These are phyloP conservation scores for Glycine soja DNA, from an alignment of 306 rosid genomes.

Conservation along the genomic window DNA sequence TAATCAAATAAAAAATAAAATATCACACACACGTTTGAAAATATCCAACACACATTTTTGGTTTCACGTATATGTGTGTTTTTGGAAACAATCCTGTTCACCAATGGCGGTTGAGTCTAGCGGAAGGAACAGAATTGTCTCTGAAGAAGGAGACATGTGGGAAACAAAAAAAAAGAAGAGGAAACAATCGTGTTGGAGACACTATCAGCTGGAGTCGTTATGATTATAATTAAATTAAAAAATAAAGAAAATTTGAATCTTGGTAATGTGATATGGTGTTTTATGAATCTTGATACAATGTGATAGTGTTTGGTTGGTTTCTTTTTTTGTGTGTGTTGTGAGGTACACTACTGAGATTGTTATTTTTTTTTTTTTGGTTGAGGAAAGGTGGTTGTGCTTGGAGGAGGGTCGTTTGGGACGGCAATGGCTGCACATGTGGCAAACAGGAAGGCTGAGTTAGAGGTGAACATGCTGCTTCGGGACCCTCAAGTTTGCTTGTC, in stretches of 20 bases:
- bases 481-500: slow-evolving; percentile 85
- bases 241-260: too few relatives aligned
- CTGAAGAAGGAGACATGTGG: too few relatives aligned
- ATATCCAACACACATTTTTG: background rate
- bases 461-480: slow-evolving; percentile 84
- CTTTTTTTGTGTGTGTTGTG: background rate
- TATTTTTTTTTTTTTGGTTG: slow-evolving; percentile 18
- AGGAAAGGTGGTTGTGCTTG: slow-evolving; percentile 85
- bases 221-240: too few relatives aligned
- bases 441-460: slow-evolving; percentile 73
- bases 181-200: too few relatives aligned
- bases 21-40: background rate
- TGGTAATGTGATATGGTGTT: too few relatives aligned
- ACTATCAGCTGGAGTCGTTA: too few relatives aligned
- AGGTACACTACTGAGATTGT: background rate
- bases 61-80: background rate
- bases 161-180: too few relatives aligned
- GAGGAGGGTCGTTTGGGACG: slow-evolving; percentile 97
- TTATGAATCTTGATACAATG: too few relatives aligned
- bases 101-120: too few relatives aligned
- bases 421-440: slow-evolving; percentile 99
- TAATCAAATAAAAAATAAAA: background rate
- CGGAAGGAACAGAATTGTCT: too few relatives aligned
- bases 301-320: background rate
- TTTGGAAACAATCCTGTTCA: too few relatives aligned